Conservation (phyloP, 352 stramenopile species). For the Globisporangium carolinianum region DNA sequence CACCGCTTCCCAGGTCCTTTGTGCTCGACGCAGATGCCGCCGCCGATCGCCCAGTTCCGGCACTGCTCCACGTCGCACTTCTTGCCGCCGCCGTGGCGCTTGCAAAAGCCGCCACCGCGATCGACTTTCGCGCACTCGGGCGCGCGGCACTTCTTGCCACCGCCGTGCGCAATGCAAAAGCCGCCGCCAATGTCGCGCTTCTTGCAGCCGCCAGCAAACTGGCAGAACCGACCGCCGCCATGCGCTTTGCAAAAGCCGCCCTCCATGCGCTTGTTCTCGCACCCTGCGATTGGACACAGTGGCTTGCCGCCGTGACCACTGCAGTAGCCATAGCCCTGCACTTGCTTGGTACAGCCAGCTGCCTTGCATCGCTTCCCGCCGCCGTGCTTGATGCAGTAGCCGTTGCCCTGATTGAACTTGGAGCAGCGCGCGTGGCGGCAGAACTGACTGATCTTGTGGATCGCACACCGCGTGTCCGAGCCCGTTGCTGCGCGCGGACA, state of each 20-base stretch:
- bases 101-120: conserved; percentile 74
- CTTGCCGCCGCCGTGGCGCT: conserved; percentile 80
- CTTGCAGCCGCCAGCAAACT: conserved; percentile 52
- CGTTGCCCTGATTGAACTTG: conserved; percentile 84
- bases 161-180: conserved; percentile 81
- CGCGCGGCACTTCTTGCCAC: conserved; percentile 76
- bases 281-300: conserved; percentile 65
- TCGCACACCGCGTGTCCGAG: conserved; percentile 63
- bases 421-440: conserved; percentile 68
- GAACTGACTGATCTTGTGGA: conserved; percentile 83
- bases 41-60: conserved; percentile 75
- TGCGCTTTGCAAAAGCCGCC: conserved; percentile 83
- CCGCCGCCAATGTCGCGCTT: conserved; percentile 82
- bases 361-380: conserved; percentile 83
- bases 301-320: conserved; percentile 77
- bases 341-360: conserved; percentile 71
- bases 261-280: conserved; percentile 83
- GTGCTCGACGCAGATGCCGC: conserved; percentile 68
- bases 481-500: conserved; percentile 62
- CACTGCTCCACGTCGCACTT: conserved; percentile 73
- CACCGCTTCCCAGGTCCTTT: conserved; percentile 75
- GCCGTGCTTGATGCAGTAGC: conserved; percentile 81
- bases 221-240: conserved; percentile 73
- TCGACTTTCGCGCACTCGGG: conserved; percentile 75
- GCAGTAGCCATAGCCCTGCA: conserved; percentile 82